Percentiles rank a stretch among this genome's conserved stretches.
These are phyloP conservation scores for Globisporangium iwayamae DNA, from an alignment of 352 stramenopile genomes.

Conservation along the genomic window DNA sequence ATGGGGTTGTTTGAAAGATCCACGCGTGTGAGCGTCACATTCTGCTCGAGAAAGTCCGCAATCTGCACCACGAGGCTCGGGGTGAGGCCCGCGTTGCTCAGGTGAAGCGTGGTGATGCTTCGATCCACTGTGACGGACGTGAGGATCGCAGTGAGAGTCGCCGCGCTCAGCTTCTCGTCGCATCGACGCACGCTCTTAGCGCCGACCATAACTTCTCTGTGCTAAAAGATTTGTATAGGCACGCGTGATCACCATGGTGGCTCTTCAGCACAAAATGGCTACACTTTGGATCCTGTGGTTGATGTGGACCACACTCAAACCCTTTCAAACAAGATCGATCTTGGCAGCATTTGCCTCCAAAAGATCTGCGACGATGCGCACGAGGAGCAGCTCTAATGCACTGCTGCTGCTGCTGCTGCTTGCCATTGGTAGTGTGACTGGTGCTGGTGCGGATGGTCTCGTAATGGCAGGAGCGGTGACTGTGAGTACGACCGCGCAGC, in stretches of 20 bases:
- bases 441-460: neutral
- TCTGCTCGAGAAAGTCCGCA: slow-evolving; percentile 45
- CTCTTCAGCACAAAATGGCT: slow-evolving; percentile 8
- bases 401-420: neutral
- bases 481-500: slow-evolving; percentile 11
- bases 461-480: neutral
- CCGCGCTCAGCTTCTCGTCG: slow-evolving; percentile 29
- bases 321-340: slow-evolving; percentile 7
- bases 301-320: slow-evolving; percentile 1
- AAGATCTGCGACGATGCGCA: slow-evolving; percentile 1
- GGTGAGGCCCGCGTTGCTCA: slow-evolving; percentile 28
- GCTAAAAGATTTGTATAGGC: neutral
- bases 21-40: slow-evolving; percentile 31
- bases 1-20: slow-evolving; percentile 37
- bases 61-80: slow-evolving; percentile 40
- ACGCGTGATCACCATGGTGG: neutral
- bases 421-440: neutral
- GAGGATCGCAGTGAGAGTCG: slow-evolving; percentile 22
- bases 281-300: slow-evolving; percentile 1
- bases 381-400: neutral
- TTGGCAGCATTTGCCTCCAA: neutral
- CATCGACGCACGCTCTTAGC: slow-evolving; percentile 1
- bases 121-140: slow-evolving; percentile 14
- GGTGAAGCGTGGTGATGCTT: slow-evolving; percentile 17
- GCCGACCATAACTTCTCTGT: neutral